Evolutionary conservation across 116 monocot species (phyloP).

Genomic region (Papilionanthe hybrid): DNA sequence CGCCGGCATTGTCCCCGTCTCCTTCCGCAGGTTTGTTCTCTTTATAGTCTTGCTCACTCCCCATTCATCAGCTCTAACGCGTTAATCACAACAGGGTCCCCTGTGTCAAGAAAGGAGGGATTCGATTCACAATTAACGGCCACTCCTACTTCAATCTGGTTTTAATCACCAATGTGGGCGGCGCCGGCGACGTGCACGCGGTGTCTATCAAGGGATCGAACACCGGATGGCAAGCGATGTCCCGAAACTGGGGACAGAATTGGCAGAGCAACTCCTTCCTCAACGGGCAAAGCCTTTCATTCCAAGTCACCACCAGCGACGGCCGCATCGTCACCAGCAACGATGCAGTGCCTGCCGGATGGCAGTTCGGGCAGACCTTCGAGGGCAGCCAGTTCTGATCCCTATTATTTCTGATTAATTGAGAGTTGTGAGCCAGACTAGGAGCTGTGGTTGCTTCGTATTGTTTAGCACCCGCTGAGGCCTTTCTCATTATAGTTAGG

Average conservation of each 20-base stretch:
- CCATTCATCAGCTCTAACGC: background rate
- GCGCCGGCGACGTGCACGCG: conserved; percentile 67
- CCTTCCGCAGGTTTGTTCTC: conserved; percentile 42
- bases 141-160: conserved; percentile 89
- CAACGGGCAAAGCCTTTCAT: conserved; percentile 65
- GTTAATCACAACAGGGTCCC: conserved; percentile 28
- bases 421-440: background rate
- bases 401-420: background rate
- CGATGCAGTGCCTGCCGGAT: conserved; percentile 45
- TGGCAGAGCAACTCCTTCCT: conserved; percentile 83
- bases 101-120: conserved; percentile 68
- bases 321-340: conserved; percentile 44
- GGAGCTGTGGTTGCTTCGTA: conserved; percentile 7
- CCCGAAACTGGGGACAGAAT: conserved; percentile 88
- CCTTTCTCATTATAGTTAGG: background rate
- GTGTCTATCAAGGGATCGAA: conserved; percentile 61
- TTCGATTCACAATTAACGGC: conserved; percentile 74
- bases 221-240: conserved; percentile 69
- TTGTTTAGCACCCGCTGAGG: conserved; percentile 16
- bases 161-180: conserved; percentile 67
- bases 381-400: conserved; percentile 16
- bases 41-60: background rate
- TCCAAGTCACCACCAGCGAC: conserved; percentile 72
- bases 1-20: conserved; percentile 66
- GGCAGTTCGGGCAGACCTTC: conserved; percentile 84